Base-by-base conservation (phyloP, 768 basidiomycete genomes). In the Clavulina sp. region DNA sequence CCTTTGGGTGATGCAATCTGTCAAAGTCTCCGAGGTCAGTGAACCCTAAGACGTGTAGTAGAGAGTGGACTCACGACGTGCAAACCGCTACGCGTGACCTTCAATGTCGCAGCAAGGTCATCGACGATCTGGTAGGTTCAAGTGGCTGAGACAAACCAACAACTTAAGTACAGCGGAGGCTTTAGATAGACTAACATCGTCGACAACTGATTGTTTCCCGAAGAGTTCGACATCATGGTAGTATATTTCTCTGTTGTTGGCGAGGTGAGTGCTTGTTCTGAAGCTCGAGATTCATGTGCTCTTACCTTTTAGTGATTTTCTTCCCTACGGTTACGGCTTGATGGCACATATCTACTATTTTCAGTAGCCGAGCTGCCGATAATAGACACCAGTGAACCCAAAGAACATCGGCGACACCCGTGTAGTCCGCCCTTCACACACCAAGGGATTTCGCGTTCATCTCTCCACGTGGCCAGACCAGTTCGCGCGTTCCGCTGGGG, bases 91-190 rank as follows among this genome's bases (percentile, higher is more conserved):
- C 93, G 71, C 48, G 78, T 70, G 5, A 89, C 62, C 5, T 72
- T 68, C 32, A 92, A 75, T 0, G 88, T 87, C 0, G 88, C 87
- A 1, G 89, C 85, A 13, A 96, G 66, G 59, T 93, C 85, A 58
- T 95, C 91, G 26, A 93, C 77, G 5, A 95, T 69, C 89, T 93
- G 54, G n/a, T n/a, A n/a, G n/a, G n/a, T n/a, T n/a, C n/a, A n/a
- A n/a, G n/a, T n/a, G n/a, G n/a, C n/a, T 18, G 3, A 28, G 24
- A 23, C 4, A 24, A 36, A 48, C 41, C 38, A n/a, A 34, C 49
- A 48, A 32, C 47, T 43, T 34, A 28, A n/a, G 34, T 40, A 24
- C 30, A 49, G 50, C 44, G 54, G 49, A 34, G 40, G 18, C 5
- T 30, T 24, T 52, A 41, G 36, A 16, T 28, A 32, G 24, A 58